Evolutionary conservation across 805 yeast genomes (phyloP), one percentile per base, ranked within the genome.

Genomic region (Yamadazyma laniorum): DNA sequence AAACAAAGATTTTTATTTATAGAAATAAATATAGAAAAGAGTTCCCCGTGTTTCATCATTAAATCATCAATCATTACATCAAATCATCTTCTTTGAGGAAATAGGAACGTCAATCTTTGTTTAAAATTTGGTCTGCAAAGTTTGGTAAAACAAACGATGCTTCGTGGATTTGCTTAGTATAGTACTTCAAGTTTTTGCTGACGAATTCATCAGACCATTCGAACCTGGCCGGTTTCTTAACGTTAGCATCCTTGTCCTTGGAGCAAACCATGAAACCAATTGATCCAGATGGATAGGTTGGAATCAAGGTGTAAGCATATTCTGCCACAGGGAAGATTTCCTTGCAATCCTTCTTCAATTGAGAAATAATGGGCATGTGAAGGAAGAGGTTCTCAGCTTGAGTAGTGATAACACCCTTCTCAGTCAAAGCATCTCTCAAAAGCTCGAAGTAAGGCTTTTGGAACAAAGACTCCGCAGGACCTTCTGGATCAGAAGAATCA

Each of bases 401-500:
- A 42, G 96, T 89, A 56, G 93, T 84, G 48, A 78, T 77, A 42
- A 90, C 91, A 60, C 99, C 99, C 61, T 87, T 79, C 48, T 80
- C 93, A 44, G 95, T 89, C 51, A 91, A 77, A n/a, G 98, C 96
- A 47, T 80, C 83, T 61, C 74, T 70, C 61, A 91, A 74, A 46
- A 91, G 77, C 65, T 83, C 75, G 63, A 90, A 91, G 75, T 91
- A 91, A 19, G 89, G 87, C 62, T 85, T 83, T 70, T 90, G 95
- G 79, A 93, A 93, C 36, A 91, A 75, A 25, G 87, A 74, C 64
- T 83, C 96, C 35, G 98, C 98, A 23, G 99, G 98, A 40, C 98
- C 99, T 65, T 91, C 98, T 34, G 98, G 98, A 65, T 91, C 98
- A 23, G 96, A 87, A 21, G 97, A 89, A 63, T 91, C 99, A 35